Percentiles rank a stretch among this genome's conserved stretches.
Evolutionary conservation across 768 basidiomycete species (phyloP).

Genomic region (Hemileccinum rubropunctum): DNA sequence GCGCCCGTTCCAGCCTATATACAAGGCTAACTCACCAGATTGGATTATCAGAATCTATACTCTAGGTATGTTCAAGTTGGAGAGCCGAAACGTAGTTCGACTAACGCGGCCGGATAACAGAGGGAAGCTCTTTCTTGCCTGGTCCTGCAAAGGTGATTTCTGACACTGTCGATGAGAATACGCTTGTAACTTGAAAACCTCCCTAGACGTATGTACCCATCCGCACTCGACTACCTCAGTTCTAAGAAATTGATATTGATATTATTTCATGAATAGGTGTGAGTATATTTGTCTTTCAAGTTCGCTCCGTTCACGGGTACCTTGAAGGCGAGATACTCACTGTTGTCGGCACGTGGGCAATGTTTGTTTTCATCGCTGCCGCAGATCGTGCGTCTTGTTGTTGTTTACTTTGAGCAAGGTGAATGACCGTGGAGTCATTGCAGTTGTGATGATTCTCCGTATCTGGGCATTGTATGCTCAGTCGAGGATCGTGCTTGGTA

Average conservation of each 20-base stretch:
- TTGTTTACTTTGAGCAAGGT: not conserved
- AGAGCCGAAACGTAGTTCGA: no score
- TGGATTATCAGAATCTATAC: not conserved
- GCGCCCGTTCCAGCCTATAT: not conserved
- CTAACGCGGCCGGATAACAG: not conserved
- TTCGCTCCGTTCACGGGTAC: not conserved
- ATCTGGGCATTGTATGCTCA: constrained; percentile 11
- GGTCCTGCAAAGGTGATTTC: not conserved
- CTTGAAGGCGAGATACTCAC: constrained; percentile 1
- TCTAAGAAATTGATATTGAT: no score
- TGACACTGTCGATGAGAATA: not conserved
- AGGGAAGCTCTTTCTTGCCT: not conserved
- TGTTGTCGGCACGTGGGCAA: not conserved
- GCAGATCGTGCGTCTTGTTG: constrained; percentile 9
- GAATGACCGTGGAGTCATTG: not conserved
- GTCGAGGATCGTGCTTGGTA: constrained; percentile 7
- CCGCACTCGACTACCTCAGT: no score
- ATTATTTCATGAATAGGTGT: not conserved
- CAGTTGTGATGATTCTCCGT: constrained; percentile 17
- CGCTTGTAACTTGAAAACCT: no score
- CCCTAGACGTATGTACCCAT: not conserved
- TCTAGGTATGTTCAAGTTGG: not conserved
- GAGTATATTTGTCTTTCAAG: not conserved
- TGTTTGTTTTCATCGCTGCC: not conserved
- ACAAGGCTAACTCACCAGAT: not conserved